These are phyloP conservation scores for Epicoccum sorghinum DNA, from an alignment of 2,329 filamentous ascomycete species.

Conservation along the genomic window DNA sequence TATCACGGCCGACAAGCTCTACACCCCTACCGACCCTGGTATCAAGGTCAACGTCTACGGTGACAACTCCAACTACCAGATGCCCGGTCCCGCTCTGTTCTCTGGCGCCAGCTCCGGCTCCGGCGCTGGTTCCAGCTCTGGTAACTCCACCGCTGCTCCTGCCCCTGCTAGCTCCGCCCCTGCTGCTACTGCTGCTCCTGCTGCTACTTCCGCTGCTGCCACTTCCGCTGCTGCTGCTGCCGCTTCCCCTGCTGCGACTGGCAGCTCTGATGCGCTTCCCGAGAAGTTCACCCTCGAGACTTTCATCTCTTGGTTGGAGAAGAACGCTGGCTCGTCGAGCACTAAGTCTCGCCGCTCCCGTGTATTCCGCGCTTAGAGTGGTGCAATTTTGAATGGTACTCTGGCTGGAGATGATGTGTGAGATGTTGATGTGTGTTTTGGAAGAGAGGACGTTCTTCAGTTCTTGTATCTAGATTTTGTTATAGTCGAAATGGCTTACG, in stretches of 20 bases:
- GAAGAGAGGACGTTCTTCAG: slow-evolving; percentile 13
- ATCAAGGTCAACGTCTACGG: slow-evolving; percentile 66
- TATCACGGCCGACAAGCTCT: slow-evolving; percentile 58
- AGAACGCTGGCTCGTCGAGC: slow-evolving; percentile 28
- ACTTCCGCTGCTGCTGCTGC: slow-evolving; percentile 6
- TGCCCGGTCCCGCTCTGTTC: slow-evolving; percentile 58
- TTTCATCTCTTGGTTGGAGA: slow-evolving; percentile 32
- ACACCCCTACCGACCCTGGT: slow-evolving; percentile 63
- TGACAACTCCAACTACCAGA: slow-evolving; percentile 50
- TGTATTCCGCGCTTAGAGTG: slow-evolving; percentile 23
- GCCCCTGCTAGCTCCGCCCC: slow-evolving; percentile 17
- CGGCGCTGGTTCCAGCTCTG: slow-evolving; percentile 5
- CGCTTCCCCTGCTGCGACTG: slow-evolving; percentile 15
- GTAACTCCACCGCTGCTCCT: slow-evolving; percentile 13
- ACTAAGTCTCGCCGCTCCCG: slow-evolving; percentile 27
- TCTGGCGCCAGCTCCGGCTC: slow-evolving; percentile 27
- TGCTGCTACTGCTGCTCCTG: slow-evolving; percentile 2
- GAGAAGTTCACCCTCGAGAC: slow-evolving; percentile 31
- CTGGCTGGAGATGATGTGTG: background rate
- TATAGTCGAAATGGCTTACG: slow-evolving; percentile 13
- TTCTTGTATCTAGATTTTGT: slow-evolving; percentile 25
- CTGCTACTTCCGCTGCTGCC: slow-evolving; percentile 9
- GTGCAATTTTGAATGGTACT: background rate
- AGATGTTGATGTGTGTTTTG: slow-evolving; percentile 5
- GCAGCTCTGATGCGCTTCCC: slow-evolving; percentile 13